phyloP scores from a whole-genome alignment of 192 early-diverging fungal species.

The Jimgerdemannia lactiflua region DNA sequence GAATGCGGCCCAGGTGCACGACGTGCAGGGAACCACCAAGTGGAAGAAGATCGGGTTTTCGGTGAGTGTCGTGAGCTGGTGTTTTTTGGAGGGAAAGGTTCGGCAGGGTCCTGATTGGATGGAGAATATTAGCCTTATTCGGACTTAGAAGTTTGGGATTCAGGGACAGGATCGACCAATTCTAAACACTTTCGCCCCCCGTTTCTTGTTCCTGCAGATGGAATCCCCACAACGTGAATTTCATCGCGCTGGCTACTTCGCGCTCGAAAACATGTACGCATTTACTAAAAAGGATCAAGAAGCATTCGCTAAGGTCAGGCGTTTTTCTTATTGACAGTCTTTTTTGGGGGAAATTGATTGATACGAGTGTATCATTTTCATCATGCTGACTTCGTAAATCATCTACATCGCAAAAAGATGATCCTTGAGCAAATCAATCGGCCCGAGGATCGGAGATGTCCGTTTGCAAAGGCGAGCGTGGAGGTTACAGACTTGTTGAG shows the following conservation, averaged over 20 bases:
- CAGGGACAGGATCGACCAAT: not conserved
- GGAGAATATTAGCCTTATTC: not conserved
- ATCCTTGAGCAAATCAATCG: conserved; percentile 41
- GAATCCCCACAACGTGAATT: conserved; percentile 61
- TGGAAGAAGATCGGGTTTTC: conserved; percentile 69
- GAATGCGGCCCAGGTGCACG: conserved; percentile 38
- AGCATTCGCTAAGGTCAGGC: conserved; percentile 36
- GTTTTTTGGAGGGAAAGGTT: not conserved
- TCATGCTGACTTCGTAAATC: not conserved
- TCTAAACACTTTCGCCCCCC: not conserved
- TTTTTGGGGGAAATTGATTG: too few relatives aligned
- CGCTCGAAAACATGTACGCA: conserved; percentile 56
- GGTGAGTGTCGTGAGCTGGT: conserved; percentile 31
- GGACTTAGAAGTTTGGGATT: not conserved
- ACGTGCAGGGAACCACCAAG: conserved; percentile 36
- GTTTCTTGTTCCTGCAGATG: conserved; percentile 34
- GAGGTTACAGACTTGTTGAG: conserved; percentile 66
- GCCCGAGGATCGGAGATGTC: conserved; percentile 44
- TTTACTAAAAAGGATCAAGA: conserved; percentile 49
- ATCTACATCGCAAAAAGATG: conserved; percentile 24
- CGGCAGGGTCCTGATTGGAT: not conserved
- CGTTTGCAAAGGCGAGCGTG: conserved; percentile 56
- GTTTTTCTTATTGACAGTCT: not conserved
- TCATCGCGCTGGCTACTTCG: conserved; percentile 57
- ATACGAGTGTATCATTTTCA: too few relatives aligned